These are phyloP conservation scores for Naganishia cerealis DNA, from an alignment of 1,284 basidiomycete species.

Conservation along the genomic window DNA sequence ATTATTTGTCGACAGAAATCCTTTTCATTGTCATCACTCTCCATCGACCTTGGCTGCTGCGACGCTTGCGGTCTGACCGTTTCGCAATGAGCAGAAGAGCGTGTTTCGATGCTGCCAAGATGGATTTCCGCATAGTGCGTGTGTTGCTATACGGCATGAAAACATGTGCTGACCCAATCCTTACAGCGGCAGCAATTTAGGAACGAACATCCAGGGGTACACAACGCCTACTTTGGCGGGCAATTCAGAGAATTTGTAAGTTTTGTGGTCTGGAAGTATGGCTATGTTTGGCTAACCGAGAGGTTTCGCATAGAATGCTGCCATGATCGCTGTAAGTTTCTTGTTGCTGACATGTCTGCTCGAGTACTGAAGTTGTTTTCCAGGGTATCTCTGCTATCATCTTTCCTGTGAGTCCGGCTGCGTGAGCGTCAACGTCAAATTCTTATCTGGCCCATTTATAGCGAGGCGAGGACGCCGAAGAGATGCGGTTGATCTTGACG, in stretches of 20 bases:
- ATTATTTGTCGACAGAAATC: conserved; percentile 53
- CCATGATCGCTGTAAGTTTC: conserved; percentile 52
- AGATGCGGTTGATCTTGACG: conserved; percentile 49
- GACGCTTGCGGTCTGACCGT: conserved; percentile 43
- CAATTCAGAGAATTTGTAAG: conserved; percentile 52
- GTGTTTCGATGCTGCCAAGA: conserved; percentile 49
- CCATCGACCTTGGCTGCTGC: conserved; percentile 52
- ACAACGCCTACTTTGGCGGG: conserved; percentile 36
- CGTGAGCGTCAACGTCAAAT: neutral
- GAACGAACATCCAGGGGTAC: conserved; percentile 47
- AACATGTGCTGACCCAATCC: conserved; percentile 38
- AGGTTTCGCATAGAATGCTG: conserved; percentile 42
- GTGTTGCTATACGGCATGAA: conserved; percentile 36
- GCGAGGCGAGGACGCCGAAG: conserved; percentile 40
- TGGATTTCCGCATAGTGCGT: conserved; percentile 46
- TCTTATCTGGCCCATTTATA: conserved; percentile 17
- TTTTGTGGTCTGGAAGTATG: neutral
- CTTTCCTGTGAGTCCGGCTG: conserved; percentile 43
- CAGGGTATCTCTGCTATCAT: conserved; percentile 52
- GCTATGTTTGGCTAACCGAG: neutral
- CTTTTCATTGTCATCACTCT: conserved; percentile 44
- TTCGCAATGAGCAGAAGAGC: conserved; percentile 46
- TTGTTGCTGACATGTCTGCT: neutral
- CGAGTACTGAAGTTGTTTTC: neutral
- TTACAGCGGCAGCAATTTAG: conserved; percentile 47